These are phyloP conservation scores for Bipolaris oryzae DNA, from an alignment of 2,329 filamentous ascomycete species.

Conservation along the genomic window DNA sequence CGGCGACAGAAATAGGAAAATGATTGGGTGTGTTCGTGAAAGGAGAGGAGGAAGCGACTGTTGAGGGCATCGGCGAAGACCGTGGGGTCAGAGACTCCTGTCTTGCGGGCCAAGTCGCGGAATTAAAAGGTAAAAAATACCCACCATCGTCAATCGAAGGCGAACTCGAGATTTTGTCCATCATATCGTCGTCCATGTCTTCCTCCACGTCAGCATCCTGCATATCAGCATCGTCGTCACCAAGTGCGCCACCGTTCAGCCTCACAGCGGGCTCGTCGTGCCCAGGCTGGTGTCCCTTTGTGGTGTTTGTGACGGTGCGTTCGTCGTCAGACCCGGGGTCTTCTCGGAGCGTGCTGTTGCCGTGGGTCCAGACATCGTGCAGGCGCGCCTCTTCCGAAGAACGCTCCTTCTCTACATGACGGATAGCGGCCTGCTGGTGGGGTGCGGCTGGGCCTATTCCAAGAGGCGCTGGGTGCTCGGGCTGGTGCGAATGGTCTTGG, in stretches of 20 bases:
- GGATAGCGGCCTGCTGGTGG: conserved; percentile 84
- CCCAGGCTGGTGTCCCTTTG: conserved; percentile 26
- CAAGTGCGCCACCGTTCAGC: conserved; percentile 45
- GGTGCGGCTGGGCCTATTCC: conserved; percentile 67
- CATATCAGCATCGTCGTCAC: conserved; percentile 56
- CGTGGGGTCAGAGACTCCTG: conserved; percentile 50
- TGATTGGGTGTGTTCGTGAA: conserved; percentile 52
- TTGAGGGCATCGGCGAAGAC: conserved; percentile 37
- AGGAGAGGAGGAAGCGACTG: conserved; percentile 51
- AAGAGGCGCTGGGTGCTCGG: conserved; percentile 57
- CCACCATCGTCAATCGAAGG: conserved; percentile 99
- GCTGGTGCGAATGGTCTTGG: conserved; percentile 73
- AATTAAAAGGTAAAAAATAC: conserved; percentile 60
- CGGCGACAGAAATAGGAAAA: conserved; percentile 46
- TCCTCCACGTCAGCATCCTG: conserved; percentile 69
- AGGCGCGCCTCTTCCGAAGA: conserved; percentile 73
- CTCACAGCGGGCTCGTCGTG: conserved; percentile 43
- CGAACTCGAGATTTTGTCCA: conserved; percentile 98
- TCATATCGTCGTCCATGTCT: conserved; percentile 85
- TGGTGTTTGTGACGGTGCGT: conserved; percentile 30
- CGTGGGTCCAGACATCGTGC: conserved; percentile 59
- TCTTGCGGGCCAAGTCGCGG: conserved; percentile 49
- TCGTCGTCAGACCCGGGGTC: conserved; percentile 67
- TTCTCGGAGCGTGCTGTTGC: conserved; percentile 46
- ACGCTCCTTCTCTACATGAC: conserved; percentile 76